Evolutionary conservation across 2,329 filamentous ascomycete species (phyloP).

Genomic region (Aspergillus hiratsukae): DNA sequence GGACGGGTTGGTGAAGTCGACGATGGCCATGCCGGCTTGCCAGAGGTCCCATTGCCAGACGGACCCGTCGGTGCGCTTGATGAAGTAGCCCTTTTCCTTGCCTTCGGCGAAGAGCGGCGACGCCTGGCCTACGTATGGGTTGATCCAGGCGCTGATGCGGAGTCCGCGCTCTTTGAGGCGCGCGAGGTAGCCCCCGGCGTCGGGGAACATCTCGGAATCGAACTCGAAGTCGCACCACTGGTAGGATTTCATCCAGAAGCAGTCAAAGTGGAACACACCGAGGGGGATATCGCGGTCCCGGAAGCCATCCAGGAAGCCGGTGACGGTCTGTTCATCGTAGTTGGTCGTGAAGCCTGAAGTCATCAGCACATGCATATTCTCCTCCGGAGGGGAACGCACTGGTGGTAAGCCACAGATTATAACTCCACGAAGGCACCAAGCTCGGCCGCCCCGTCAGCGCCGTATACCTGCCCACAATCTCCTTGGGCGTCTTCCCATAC

Average conservation of each 20-base stretch:
- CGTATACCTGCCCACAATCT: slow-evolving; percentile 64
- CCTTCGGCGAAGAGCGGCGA: slow-evolving; percentile 61
- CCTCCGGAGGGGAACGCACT: slow-evolving; percentile 14
- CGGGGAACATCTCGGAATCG: slow-evolving; percentile 63
- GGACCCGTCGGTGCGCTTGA: slow-evolving; percentile 65
- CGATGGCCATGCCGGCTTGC: slow-evolving; percentile 71
- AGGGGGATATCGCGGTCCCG: slow-evolving; percentile 60
- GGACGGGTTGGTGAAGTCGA: slow-evolving; percentile 70
- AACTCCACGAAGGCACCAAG: slow-evolving; percentile 68
- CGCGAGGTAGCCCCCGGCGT: slow-evolving; percentile 60
- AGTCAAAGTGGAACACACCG: slow-evolving; percentile 72
- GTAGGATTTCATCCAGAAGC: slow-evolving; percentile 73
- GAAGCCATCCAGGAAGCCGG: slow-evolving; percentile 64
- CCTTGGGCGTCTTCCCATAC: slow-evolving; percentile 66
- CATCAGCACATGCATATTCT: not conserved
- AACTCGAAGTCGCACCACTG: slow-evolving; percentile 73
- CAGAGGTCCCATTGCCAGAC: slow-evolving; percentile 74
- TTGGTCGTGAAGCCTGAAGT: slow-evolving; percentile 61
- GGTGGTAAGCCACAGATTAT: slow-evolving; percentile 71
- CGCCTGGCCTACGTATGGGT: slow-evolving; percentile 68
- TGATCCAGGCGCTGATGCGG: slow-evolving; percentile 72
- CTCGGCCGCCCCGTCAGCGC: slow-evolving; percentile 62
- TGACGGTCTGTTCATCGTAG: slow-evolving; percentile 67
- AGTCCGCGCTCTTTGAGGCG: slow-evolving; percentile 61
- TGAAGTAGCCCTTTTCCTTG: slow-evolving; percentile 61